Conservation (phyloP, 805 yeast genomes). For the Blastobotrys americana region DNA sequence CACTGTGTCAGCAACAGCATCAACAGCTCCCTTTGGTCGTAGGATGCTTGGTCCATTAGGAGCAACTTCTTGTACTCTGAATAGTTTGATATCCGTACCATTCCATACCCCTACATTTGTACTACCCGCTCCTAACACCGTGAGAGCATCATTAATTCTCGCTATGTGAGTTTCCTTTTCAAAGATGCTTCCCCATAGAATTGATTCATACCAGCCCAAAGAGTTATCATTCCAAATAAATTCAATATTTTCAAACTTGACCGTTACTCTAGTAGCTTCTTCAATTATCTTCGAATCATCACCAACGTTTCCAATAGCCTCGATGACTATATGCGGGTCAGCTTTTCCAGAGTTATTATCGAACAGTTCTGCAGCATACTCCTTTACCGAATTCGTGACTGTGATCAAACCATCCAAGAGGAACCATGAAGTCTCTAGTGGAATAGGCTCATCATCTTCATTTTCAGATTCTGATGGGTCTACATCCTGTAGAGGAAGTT, state of each 20-base stretch:
- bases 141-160: slow-evolving; percentile 13
- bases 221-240: slow-evolving; percentile 59
- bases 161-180: slow-evolving; percentile 11
- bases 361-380: slow-evolving; percentile 6
- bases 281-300: slow-evolving; percentile 17
- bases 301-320: slow-evolving; percentile 14
- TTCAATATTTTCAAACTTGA: slow-evolving; percentile 37
- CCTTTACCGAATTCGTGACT: slow-evolving; percentile 9
- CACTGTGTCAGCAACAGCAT: slow-evolving; percentile 42
- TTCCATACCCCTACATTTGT: slow-evolving; percentile 44
- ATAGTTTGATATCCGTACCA: slow-evolving; percentile 43
- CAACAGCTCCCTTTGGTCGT: slow-evolving; percentile 40
- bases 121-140: slow-evolving; percentile 16
- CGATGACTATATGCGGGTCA: slow-evolving; percentile 21
- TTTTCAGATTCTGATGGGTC: too few species aligned
- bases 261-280: background rate
- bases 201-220: slow-evolving; percentile 68
- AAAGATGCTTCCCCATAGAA: slow-evolving; percentile 56
- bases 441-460: slow-evolving; percentile 3
- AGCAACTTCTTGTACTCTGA: slow-evolving; percentile 39
- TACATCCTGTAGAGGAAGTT: background rate
- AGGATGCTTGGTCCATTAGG: slow-evolving; percentile 35
- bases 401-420: slow-evolving; percentile 13
- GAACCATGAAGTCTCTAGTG: slow-evolving; percentile 4
- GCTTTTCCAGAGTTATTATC: slow-evolving; percentile 12